These are phyloP conservation scores for Stachybotrys elegans DNA, from an alignment of 2,329 filamentous ascomycete species.

Conservation along the genomic window DNA sequence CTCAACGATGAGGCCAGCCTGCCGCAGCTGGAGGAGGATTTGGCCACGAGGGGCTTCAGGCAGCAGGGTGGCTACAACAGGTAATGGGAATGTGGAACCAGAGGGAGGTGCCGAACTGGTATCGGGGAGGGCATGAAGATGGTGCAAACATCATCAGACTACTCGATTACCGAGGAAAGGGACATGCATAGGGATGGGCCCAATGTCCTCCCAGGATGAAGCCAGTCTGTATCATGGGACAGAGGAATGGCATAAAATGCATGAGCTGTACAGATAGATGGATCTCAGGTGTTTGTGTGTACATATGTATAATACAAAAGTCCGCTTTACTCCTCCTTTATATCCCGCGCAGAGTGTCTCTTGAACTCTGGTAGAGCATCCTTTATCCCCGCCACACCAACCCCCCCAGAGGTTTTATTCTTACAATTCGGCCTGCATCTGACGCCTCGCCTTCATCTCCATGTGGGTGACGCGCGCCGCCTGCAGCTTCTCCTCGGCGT, in stretches of 20 bases:
- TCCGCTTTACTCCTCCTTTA: too few species aligned
- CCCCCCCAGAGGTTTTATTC: constrained; percentile 23
- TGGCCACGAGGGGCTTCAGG: constrained; percentile 44
- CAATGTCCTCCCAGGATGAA: constrained; percentile 1
- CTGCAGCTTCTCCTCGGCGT: constrained; percentile 40
- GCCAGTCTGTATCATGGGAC: too few species aligned
- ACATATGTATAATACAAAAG: constrained; percentile 35
- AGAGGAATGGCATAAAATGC: too few species aligned
- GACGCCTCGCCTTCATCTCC: constrained; percentile 47
- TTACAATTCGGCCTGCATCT: constrained; percentile 18
- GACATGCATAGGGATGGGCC: neutral
- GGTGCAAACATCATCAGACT: too few species aligned
- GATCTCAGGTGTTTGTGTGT: constrained; percentile 15
- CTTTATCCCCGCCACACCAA: neutral
- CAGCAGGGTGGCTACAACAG: constrained; percentile 36
- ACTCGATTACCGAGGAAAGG: neutral
- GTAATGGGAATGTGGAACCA: constrained; percentile 13
- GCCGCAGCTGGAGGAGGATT: constrained; percentile 24
- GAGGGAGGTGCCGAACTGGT: too few species aligned
- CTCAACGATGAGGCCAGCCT: constrained; percentile 26
- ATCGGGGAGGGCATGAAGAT: too few species aligned
- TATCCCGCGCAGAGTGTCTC: constrained; percentile 15
- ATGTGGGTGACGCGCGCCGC: constrained; percentile 45
- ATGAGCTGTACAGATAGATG: constrained; percentile 19
- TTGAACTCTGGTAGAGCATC: constrained; percentile 5